Evolutionary conservation across 768 basidiomycete genomes (phyloP).

Genomic region (Leccinum rimulosum): DNA sequence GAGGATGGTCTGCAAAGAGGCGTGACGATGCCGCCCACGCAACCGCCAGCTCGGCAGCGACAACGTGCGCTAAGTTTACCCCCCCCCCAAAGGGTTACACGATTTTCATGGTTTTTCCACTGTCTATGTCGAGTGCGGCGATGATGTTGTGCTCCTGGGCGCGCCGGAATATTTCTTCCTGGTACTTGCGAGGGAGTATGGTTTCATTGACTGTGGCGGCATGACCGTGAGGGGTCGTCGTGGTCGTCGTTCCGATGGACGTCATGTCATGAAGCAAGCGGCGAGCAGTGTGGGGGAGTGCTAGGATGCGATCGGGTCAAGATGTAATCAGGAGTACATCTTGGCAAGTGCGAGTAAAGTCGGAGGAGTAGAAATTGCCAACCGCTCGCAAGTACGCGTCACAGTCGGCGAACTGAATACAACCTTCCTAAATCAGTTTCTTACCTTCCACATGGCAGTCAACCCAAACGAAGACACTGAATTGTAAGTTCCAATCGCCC

Average conservation of each 20-base stretch:
- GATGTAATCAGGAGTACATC: constrained; percentile 26
- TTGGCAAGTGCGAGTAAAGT: constrained; percentile 2
- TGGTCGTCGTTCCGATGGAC: constrained; percentile 13
- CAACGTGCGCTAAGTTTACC: no score
- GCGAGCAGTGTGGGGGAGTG: constrained; percentile 4
- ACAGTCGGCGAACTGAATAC: constrained; percentile 21
- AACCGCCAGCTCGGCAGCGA: no score
- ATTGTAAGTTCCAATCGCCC: constrained; percentile 59
- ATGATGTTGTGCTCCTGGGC: constrained; percentile 54
- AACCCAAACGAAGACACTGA: constrained; percentile 94
- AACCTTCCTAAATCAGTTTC: constrained; percentile 29
- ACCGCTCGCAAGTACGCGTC: constrained; percentile 27
- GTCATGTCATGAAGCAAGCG: constrained; percentile 25
- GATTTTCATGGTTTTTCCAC: constrained; percentile 53
- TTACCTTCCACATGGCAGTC: constrained; percentile 45
- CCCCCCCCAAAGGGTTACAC: no score
- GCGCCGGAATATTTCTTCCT: constrained; percentile 53
- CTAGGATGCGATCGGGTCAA: constrained; percentile 9
- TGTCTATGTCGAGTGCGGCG: constrained; percentile 57
- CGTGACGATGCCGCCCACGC: no score
- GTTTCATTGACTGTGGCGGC: constrained; percentile 33
- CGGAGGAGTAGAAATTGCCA: constrained; percentile 9
- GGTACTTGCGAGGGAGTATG: constrained; percentile 49
- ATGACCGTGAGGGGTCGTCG: constrained; percentile 26
- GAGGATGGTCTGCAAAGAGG: no score